Evolutionary conservation across 2,329 filamentous ascomycete species (phyloP), one percentile per base, ranked within the genome.

Genomic region (Pseudopyrenochaeta lycopersici): DNA sequence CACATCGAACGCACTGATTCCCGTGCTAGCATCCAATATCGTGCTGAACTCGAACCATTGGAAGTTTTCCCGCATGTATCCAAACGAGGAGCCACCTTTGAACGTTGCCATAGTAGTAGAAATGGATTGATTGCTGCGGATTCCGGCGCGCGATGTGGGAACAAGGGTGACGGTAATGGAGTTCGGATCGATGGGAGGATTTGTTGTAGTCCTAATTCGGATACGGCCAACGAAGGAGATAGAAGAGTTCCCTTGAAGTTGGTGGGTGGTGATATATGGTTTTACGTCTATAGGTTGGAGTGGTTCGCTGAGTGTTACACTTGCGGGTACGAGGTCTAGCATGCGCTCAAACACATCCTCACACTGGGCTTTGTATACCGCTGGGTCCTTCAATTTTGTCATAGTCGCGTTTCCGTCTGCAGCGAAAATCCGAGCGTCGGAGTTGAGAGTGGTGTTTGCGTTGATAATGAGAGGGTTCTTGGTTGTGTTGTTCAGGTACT

Each of bases 351-450:
- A 60, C 1, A 62, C 54, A 20, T 49, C 54, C 17, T 60, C 46
- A 38, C 66, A 70, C 18, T 58, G 53, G 0, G 49, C 45, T 32
- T 63, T 53, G 42, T 67, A 70, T 12, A 61, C 57, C 5, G 52
- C 49, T 7, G 43, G 14, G n/a, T 67, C 61, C 12, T 58, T 56
- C 7, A 76, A 59, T 27, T 57, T 59, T 7, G 63, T 49, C 60
- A 76, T 71, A 9, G 72, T 76, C 21, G 42, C 58, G 36, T 74
- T 73, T 32, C 53, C 58, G 51, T 75, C 73, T 3, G 64, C 56
- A 5, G 50, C 58, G 44, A 70, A 76, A 15, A 76, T 64, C 14
- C 70, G 62, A 41, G 69, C 62, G 44, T 76, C 74, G 4, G 70
- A 74, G 14, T 67, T 64, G 9, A 72, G 45, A 0, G 68, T 70